Evolutionary conservation across 2,329 filamentous ascomycete species (phyloP), one percentile per base, ranked within the genome.

Genomic region (Colletotrichum sp.): DNA sequence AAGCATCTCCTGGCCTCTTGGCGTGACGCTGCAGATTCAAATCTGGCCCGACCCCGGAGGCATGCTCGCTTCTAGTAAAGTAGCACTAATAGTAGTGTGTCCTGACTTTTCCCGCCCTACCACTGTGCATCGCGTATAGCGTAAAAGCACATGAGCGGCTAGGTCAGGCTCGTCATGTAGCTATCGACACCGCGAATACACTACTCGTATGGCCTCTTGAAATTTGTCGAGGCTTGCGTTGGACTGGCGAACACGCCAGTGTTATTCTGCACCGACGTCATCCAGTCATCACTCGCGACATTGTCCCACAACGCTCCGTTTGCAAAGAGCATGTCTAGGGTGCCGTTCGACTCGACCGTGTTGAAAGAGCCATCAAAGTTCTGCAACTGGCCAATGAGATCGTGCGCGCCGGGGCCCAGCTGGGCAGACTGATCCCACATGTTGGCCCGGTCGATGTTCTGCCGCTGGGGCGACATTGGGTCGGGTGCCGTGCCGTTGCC

Each of bases 331-430:
- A 75, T 73, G n/a, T 75, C 73, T n/a, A 75, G 26, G 14, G 62
- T 73, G 24, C 73, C 70, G 48, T 67, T 75, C 9, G 63, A 73
- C 56, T 73, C 73, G 34, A 73, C 73, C 4, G 62, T 68, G 10
- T 69, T 75, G 55, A 73, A 75, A 21, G 73, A 75, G 14, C 69
- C 73, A 10, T 75, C 69, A 28, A 75, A 75, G 56, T 68, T 58
- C 18, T 75, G 73, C 14, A 75, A 18, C 48, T 75, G 73, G 30
- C 64, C 43, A 26, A 75, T 73, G 9, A 73, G 69, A 24, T 75
- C 69, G 26, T 73, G 72, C 2, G 72, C 61, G 18, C 61, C 61
- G 12, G 72, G 34, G 5, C 67, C 59, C 18, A 66, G 24, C 36
- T 71, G 72, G 21, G 28, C 26, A 12, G 38, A 56, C 8, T 71